phyloP scores from a whole-genome alignment of 2,329 filamentous ascomycete genomes.

The Furcasterigmium sp. region DNA sequence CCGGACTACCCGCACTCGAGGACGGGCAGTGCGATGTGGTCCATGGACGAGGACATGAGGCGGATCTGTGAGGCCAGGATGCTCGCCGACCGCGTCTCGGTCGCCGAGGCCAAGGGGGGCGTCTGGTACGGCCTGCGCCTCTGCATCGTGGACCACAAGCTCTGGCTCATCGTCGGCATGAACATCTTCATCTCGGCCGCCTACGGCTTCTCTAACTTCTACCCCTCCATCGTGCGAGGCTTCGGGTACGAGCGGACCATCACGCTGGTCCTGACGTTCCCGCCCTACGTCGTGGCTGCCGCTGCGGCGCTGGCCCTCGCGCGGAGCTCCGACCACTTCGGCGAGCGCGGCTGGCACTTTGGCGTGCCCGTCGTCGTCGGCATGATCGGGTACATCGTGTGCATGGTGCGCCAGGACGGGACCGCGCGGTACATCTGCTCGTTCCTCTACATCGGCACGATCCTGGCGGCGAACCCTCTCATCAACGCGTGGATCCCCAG shows the following conservation, averaged over 20 bases:
- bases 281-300: constrained; percentile 32
- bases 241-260: constrained; percentile 33
- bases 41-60: no score
- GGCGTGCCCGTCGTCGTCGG: constrained; percentile 33
- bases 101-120: no score
- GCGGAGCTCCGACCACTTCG: constrained; percentile 36
- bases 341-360: constrained; percentile 42
- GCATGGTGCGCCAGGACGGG: constrained; percentile 17
- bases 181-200: constrained; percentile 26
- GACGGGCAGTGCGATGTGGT: no score
- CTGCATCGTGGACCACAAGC: no score
- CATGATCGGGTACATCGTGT: constrained; percentile 28
- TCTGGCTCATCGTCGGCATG: constrained; percentile 18
- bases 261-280: constrained; percentile 42
- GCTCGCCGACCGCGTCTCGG: no score
- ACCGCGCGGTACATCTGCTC: constrained; percentile 19
- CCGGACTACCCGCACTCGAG: no score
- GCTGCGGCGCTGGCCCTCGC: constrained; percentile 28
- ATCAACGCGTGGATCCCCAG: constrained; percentile 35
- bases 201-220: constrained; percentile 66
- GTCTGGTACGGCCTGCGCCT: no score
- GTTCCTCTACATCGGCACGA: constrained; percentile 29
- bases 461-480: constrained; percentile 36
- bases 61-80: no score
- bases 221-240: constrained; percentile 69